These are phyloP conservation scores for Microsporum canis DNA, from an alignment of 2,329 filamentous ascomycete genomes.

Conservation along the genomic window DNA sequence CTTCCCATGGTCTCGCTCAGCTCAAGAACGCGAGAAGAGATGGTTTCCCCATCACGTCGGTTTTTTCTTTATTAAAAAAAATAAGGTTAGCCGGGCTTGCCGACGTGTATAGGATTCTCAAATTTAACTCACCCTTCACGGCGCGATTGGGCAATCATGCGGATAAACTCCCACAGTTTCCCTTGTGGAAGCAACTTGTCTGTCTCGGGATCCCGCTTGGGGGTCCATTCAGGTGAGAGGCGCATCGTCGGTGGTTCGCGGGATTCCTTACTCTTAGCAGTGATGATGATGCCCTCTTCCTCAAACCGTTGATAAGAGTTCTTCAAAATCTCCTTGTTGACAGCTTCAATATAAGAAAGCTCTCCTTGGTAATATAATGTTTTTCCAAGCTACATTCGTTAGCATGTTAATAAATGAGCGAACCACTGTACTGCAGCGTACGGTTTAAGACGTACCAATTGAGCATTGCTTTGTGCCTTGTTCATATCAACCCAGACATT, in stretches of 20 bases:
- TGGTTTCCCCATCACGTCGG: constrained; percentile 79
- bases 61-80: constrained; percentile 52
- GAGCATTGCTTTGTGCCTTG: constrained; percentile 69
- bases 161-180: constrained; percentile 81
- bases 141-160: constrained; percentile 69
- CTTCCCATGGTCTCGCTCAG: constrained; percentile 64
- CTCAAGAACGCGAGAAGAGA: constrained; percentile 66
- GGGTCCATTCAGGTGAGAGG: constrained; percentile 64
- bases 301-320: constrained; percentile 83
- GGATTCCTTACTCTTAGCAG: constrained; percentile 54
- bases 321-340: constrained; percentile 95
- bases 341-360: constrained; percentile 91
- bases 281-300: constrained; percentile 76
- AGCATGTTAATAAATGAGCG: constrained; percentile 15
- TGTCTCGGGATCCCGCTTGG: constrained; percentile 50
- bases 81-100: neutral
- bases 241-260: constrained; percentile 40
- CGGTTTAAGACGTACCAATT: constrained; percentile 48
- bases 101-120: neutral
- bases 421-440: neutral
- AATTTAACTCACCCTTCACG: constrained; percentile 55
- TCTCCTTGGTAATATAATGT: constrained; percentile 97
- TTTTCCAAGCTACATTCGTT: constrained; percentile 62
- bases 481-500: constrained; percentile 67
- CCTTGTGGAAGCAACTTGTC: constrained; percentile 58